Evolutionary conservation across 1,284 basidiomycete species (phyloP).

Genomic region (Puccinia novopanici): DNA sequence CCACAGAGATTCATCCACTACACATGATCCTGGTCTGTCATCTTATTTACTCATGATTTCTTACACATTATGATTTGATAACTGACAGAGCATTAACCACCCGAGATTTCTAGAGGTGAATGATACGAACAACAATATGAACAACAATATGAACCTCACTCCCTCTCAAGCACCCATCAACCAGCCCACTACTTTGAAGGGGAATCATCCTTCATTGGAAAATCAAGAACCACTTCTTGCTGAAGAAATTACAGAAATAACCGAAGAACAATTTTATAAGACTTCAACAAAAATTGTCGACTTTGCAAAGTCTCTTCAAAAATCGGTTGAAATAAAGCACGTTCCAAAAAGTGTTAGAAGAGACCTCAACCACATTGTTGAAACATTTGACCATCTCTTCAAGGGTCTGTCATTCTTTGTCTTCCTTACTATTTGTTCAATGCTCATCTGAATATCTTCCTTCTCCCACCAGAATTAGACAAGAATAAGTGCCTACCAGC

Average conservation of each 20-base stretch:
- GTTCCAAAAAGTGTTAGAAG: neutral
- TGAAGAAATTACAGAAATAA: neutral
- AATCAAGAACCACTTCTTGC: constrained; percentile 6
- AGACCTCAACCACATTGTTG: neutral
- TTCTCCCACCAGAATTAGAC: neutral
- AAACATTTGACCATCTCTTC: neutral
- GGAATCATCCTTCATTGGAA: neutral
- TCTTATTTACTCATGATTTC: neutral
- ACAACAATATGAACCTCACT: constrained; percentile 7
- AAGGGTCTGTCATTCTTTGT: neutral
- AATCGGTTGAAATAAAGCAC: neutral
- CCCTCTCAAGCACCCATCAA: neutral
- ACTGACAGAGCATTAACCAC: neutral
- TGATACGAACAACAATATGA: too few species aligned
- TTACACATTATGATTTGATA: neutral
- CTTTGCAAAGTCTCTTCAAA: neutral
- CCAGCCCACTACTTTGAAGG: neutral
- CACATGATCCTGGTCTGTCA: neutral
- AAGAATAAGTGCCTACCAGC: neutral
- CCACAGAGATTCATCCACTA: neutral
- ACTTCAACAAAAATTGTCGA: neutral
- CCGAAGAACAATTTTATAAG: neutral
- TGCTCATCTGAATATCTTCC: neutral
- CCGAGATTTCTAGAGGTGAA: neutral
- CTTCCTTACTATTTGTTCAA: neutral